Percentiles rank a stretch among this genome's conserved stretches.
Evolutionary conservation across 331 rosid genomes (phyloP).

Genomic region (Acacia pycnantha): DNA sequence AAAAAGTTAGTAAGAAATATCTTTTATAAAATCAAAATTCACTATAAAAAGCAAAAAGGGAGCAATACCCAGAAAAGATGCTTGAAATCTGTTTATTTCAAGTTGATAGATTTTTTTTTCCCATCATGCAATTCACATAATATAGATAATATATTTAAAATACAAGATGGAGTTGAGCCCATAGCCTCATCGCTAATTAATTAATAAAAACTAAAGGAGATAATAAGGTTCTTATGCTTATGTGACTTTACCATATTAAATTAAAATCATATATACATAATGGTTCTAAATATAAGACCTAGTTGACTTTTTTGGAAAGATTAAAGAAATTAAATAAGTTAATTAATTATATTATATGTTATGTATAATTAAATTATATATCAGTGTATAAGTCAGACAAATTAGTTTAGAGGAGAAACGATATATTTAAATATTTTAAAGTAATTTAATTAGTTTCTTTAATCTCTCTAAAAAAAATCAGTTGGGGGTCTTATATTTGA

Average conservation of each 20-base stretch:
- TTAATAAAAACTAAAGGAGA: not conserved
- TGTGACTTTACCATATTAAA: not conserved
- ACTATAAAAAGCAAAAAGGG: not conserved
- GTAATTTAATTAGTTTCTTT: too few relatives aligned
- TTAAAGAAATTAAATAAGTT: too few relatives aligned
- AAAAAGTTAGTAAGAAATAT: not conserved
- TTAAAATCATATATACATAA: not conserved
- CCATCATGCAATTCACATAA: not conserved
- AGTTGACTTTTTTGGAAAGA: too few relatives aligned
- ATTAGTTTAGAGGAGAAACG: too few relatives aligned
- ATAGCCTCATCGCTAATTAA: not conserved
- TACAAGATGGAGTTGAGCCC: not conserved
- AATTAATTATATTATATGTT: too few relatives aligned
- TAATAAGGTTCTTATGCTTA: not conserved
- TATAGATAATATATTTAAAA: not conserved
- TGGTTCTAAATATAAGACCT: too few relatives aligned
- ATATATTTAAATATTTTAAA: too few relatives aligned
- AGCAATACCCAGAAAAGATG: not conserved
- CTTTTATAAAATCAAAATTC: not conserved
- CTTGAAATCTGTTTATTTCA: not conserved
- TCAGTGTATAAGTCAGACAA: too few relatives aligned
- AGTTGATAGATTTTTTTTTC: not conserved
- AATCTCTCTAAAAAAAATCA: too few relatives aligned
- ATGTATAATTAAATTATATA: too few relatives aligned
- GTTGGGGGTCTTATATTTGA: too few relatives aligned